Evolutionary conservation across 495 filamentous ascomycete genomes (phyloP).

Genomic region (Penicillium odoratum): DNA sequence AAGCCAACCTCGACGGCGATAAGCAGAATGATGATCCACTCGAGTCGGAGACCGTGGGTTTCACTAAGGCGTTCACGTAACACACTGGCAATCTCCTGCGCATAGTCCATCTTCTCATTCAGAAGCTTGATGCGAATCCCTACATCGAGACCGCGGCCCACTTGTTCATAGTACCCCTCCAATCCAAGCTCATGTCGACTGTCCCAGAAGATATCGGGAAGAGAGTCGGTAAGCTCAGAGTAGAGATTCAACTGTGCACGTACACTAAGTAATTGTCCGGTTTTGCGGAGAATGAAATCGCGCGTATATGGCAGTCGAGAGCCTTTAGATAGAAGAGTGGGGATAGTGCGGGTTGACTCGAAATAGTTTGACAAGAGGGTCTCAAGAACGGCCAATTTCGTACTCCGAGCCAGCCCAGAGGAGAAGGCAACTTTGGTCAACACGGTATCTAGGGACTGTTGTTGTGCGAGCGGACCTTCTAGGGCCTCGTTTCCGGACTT

Average conservation of each 20-base stretch:
- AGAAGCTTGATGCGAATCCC: slow-evolving; percentile 87
- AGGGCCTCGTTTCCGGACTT: slow-evolving; percentile 37
- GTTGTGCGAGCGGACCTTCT: slow-evolving; percentile 16
- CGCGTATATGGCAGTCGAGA: slow-evolving; percentile 68
- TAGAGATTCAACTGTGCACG: slow-evolving; percentile 95
- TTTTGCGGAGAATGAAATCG: slow-evolving; percentile 84
- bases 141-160: slow-evolving; percentile 86
- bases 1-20: slow-evolving; percentile 89
- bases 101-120: slow-evolving; percentile 98
- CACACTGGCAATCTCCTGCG: slow-evolving; percentile 89
- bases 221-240: slow-evolving; percentile 90
- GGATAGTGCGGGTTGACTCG: slow-evolving; percentile 76
- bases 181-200: slow-evolving; percentile 80
- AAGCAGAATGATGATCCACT: slow-evolving; percentile 95
- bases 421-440: slow-evolving; percentile 96
- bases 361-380: slow-evolving; percentile 80
- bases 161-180: slow-evolving; percentile 92
- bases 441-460: slow-evolving; percentile 66
- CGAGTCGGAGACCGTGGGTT: slow-evolving; percentile 80
- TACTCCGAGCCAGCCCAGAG: slow-evolving; percentile 88
- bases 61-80: slow-evolving; percentile 87
- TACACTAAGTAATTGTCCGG: slow-evolving; percentile 86
- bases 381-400: slow-evolving; percentile 95
- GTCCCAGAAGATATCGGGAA: slow-evolving; percentile 98
- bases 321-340: slow-evolving; percentile 66